Evolutionary conservation across 73 alveolate species (phyloP).

Genomic region (Uronychia setigera): DNA sequence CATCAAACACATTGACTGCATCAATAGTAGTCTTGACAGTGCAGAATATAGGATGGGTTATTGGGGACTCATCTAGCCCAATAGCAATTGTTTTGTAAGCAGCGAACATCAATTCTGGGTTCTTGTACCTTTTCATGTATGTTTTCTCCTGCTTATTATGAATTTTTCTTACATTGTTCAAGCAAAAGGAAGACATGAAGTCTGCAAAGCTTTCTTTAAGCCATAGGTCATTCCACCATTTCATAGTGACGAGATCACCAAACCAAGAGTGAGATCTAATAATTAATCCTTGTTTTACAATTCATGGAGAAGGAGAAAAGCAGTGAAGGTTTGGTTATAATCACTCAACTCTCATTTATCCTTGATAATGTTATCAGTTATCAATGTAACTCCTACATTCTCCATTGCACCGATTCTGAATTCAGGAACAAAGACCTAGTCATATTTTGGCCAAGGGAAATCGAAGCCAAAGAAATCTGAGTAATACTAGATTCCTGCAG

Average conservation of each 20-base stretch:
- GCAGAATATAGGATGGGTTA: constrained; percentile 96
- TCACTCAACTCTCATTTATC: constrained; percentile 33
- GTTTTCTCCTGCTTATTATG: constrained; percentile 22
- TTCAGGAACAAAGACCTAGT: constrained; percentile 89
- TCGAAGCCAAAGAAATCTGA: constrained; percentile 84
- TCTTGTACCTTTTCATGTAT: constrained; percentile 28
- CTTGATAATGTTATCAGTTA: constrained; percentile 59
- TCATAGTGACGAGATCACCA: constrained; percentile 70
- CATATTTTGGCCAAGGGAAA: constrained; percentile 84
- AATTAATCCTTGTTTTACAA: background rate
- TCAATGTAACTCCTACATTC: constrained; percentile 81
- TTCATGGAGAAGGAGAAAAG: constrained; percentile 27
- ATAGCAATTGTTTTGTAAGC: constrained; percentile 3
- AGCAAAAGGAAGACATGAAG: constrained; percentile 75
- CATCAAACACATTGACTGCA: constrained; percentile 92
- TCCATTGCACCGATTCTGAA: constrained; percentile 93
- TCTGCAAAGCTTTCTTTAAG: constrained; percentile 64
- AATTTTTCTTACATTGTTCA: constrained; percentile 43
- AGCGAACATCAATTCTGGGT: constrained; percentile 12
- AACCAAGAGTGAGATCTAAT: constrained; percentile 59
- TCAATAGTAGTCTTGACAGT: constrained; percentile 88
- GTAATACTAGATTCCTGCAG: constrained; percentile 91
- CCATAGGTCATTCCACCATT: constrained; percentile 83
- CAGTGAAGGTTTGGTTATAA: constrained; percentile 3
- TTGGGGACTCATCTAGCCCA: constrained; percentile 79